Evolutionary conservation across 805 yeast genomes (phyloP), one percentile per base, ranked within the genome.

Genomic region (Metschnikowia proteae): DNA sequence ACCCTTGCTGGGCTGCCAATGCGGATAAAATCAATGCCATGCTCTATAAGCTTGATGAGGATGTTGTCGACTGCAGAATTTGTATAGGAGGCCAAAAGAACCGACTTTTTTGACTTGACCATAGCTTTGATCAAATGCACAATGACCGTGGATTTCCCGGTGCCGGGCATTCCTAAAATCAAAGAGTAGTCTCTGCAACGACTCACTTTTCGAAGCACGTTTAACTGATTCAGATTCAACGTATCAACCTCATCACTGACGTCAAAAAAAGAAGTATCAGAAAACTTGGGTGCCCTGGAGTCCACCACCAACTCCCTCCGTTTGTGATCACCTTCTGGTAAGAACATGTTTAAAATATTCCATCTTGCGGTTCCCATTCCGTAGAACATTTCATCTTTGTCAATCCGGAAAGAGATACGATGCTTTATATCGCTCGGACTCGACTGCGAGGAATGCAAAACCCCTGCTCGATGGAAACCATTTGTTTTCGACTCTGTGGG

Each of bases 61-160:
- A 94, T 88, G 58, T 94, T 94, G 63, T 94, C 99, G 4, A 94
- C 97, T 0, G 99, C 98, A 0, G 97, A 87, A 63, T 94, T 95
- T 0, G 99, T 94, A 60, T 88, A 90, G 0, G 96, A 86, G 0
- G 97, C 81, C 42, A 94, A 66, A 25, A 94, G 69, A 1, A 94
- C 84, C 0, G 86, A 74, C 60, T 86, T 86, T 1, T 80, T 82
- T 41, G 76, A 74, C 1, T 68, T 66, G 3, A 83, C 84, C 28
- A 94, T 62, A 36, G 78, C 70, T 49, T 78, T 74, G 38, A 91
- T 84, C 13, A 94, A 59, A 40, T 84, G 82, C 0, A 95, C 86
- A 46, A 94, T 90, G 0, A 91, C 86, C 0, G 98, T 89, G 1
- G 97, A 89, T 60, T 89, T 89, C 7, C 97, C 99, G 0, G 98